These are phyloP conservation scores for Apiotrichum sp. DNA, from an alignment of 1,284 basidiomycete species.

Conservation along the genomic window DNA sequence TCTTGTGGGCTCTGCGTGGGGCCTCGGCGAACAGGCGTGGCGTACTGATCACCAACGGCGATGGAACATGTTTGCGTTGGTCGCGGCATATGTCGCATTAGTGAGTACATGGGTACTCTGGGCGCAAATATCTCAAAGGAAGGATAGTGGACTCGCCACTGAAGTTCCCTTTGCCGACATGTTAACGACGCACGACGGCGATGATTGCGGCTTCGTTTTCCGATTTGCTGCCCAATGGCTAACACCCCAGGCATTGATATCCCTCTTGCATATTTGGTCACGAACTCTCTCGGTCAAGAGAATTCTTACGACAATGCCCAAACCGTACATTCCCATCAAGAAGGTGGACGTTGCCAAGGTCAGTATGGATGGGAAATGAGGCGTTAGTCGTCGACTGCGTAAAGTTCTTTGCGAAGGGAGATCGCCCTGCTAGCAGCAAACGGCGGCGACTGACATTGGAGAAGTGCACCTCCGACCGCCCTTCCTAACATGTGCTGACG, in stretches of 20 bases:
- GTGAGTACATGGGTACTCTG: constrained; percentile 23
- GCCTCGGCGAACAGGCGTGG: constrained; percentile 41
- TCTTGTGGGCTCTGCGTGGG: constrained; percentile 36
- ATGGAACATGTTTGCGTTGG: constrained; percentile 42
- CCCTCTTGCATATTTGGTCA: constrained; percentile 33
- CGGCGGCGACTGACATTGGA: too few relatives aligned
- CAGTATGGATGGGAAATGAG: constrained; percentile 23
- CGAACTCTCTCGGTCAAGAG: constrained; percentile 37
- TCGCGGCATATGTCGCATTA: constrained; percentile 34
- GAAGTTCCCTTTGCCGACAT: too few relatives aligned
- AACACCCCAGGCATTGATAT: constrained; percentile 23
- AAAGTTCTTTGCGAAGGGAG: too few relatives aligned
- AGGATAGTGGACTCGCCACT: too few relatives aligned
- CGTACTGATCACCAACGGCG: constrained; percentile 31
- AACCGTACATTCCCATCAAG: constrained; percentile 58
- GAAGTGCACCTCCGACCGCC: too few relatives aligned
- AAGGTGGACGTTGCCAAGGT: constrained; percentile 68
- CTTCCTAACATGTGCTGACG: background rate
- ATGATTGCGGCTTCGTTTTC: background rate
- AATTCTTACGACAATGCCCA: constrained; percentile 55
- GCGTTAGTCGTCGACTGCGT: too few relatives aligned
- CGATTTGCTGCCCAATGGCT: background rate
- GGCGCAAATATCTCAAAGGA: too few relatives aligned
- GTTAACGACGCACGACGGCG: background rate
- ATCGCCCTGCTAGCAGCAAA: too few relatives aligned